Evolutionary conservation across 2,329 filamentous ascomycete genomes (phyloP), one percentile per base, ranked within the genome.

Genomic region (Ophioceras dolichostomum): DNA sequence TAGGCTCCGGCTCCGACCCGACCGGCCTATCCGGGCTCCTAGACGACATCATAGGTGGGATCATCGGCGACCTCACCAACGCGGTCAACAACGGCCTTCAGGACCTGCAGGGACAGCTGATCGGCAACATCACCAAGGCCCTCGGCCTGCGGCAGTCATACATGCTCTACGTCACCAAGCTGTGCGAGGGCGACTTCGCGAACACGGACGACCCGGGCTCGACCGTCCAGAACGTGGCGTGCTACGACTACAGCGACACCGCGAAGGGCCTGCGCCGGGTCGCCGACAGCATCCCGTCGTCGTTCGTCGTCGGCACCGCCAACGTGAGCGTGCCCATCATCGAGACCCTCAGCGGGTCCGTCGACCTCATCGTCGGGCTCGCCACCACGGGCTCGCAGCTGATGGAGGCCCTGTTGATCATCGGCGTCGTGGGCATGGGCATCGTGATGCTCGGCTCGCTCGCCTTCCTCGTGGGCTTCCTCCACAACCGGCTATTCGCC

Each of bases 251-350:
- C 19, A 24, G 27, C 3, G 29, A 26, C 20, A 32, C 7, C 32
- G 38, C n/a, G 5, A 10, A 16, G 45, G 47, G 48, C 17, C 41
- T 51, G 3, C 41, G 36, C 14, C 45, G 47, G 12, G 43, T 51
- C 31, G 43, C 47, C 2, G 19, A 39, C 12, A 44, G 42, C 8
- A 50, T 51, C 32, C 48, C 48, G 2, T 43, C 40, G 2, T 45
- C 43, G 13, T 43, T 50, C 14, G 38, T 38, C 3, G 32, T 50
- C 13, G 47, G 39, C 4, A 47, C 41, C 8, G 41, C 47, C 9
- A 49, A 48, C 9, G 36, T 50, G 12, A 42, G 44, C 4, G 42
- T 51, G 4, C 48, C 48, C 10, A 39, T 49, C 9, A 38, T 50
- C 9, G 33, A 38, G 4, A 37, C 45, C 1, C 39, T 51, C 17